phyloP scores from a whole-genome alignment of 2,329 filamentous ascomycete species.

The Phyllosticta paracitricarpa region DNA sequence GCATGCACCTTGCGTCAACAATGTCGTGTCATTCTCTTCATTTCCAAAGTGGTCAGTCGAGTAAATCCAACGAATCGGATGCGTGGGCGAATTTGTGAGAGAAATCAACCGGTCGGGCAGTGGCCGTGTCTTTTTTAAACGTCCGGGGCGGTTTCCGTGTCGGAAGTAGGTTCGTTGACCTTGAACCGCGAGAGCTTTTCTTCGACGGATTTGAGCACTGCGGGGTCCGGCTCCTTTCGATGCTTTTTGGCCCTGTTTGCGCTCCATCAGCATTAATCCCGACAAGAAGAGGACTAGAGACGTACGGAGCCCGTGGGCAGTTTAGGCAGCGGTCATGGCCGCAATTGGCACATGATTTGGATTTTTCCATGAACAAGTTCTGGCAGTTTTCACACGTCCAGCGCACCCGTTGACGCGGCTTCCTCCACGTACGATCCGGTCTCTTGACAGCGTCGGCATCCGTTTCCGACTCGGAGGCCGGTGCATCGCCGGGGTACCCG shows the following conservation, averaged over 20 bases:
- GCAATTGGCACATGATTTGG: slow-evolving; percentile 50
- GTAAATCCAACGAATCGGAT: not conserved
- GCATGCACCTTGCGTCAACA: not conserved
- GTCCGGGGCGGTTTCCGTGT: not conserved
- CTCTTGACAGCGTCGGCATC: slow-evolving; percentile 21
- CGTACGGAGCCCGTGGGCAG: slow-evolving; percentile 45
- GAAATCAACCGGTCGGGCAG: not conserved
- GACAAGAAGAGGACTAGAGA: not conserved
- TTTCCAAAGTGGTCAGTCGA: not conserved
- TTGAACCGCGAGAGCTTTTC: slow-evolving; percentile 36
- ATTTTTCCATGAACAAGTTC: slow-evolving; percentile 46
- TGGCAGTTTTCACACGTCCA: slow-evolving; percentile 54
- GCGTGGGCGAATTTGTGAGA: no score
- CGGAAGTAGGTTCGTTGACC: slow-evolving; percentile 4
- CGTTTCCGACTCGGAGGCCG: slow-evolving; percentile 19
- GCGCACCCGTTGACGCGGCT: slow-evolving; percentile 34
- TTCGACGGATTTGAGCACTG: slow-evolving; percentile 48
- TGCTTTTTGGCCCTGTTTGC: slow-evolving; percentile 44
- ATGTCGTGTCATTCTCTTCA: not conserved
- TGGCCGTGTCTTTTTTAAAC: not conserved
- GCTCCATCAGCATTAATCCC: not conserved
- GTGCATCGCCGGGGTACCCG: slow-evolving; percentile 57
- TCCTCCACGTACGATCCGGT: slow-evolving; percentile 31
- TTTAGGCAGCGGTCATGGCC: slow-evolving; percentile 49
- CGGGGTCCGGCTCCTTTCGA: slow-evolving; percentile 48